Conservation (phyloP, 768 basidiomycete genomes). For the Tulasnella sp. region DNA sequence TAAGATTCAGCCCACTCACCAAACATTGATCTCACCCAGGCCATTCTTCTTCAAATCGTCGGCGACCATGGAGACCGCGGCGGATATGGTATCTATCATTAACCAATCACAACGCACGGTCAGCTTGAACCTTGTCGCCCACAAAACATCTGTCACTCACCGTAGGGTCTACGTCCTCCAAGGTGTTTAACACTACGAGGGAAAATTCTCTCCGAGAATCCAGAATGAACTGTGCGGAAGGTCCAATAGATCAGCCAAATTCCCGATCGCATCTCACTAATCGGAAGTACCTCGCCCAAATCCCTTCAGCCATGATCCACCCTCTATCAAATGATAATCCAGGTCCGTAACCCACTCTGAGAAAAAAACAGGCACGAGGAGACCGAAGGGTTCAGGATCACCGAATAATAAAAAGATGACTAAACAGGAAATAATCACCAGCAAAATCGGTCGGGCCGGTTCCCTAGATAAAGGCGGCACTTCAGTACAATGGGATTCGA, state of each 20-base stretch:
- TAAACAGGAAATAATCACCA: conserved; percentile 4
- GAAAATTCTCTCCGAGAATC: conserved; percentile 16
- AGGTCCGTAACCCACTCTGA: conserved; percentile 20
- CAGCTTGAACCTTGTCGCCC: no score
- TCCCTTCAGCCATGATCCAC: conserved; percentile 13
- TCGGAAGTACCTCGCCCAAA: conserved; percentile 7
- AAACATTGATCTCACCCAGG: neutral
- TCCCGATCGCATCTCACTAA: neutral
- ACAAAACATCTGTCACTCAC: no score
- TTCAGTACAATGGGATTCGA: no score
- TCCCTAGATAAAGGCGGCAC: no score
- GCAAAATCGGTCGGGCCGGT: conserved; percentile 5
- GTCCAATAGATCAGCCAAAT: neutral
- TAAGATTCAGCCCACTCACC: conserved; percentile 7
- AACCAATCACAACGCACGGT: no score
- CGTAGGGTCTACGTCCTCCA: conserved; percentile 12
- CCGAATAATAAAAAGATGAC: neutral
- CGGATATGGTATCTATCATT: conserved; percentile 11
- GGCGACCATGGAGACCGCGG: conserved; percentile 3
- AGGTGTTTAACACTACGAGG: conserved; percentile 11
- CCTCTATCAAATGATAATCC: conserved; percentile 7
- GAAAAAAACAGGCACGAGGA: neutral
- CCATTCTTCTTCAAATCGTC: neutral
- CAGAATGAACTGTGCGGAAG: conserved; percentile 8
- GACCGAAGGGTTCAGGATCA: neutral